Evolutionary conservation across 371 early-diverging fungal species (phyloP).

Genomic region (Circinella umbellata): DNA sequence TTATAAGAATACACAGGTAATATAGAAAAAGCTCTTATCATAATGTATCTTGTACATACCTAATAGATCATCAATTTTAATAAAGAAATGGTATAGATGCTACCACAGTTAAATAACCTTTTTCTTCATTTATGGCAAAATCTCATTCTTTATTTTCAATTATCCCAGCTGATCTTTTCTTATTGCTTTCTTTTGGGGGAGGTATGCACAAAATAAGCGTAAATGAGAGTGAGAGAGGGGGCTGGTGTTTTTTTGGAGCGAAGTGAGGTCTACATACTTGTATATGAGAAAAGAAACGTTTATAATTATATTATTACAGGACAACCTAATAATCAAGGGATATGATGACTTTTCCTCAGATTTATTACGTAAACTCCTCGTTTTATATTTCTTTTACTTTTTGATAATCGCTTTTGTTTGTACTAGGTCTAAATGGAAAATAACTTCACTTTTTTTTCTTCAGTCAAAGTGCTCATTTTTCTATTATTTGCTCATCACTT

Average conservation of each 20-base stretch:
- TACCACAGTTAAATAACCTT: not conserved
- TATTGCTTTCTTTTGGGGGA: no score
- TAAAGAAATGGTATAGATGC: not conserved
- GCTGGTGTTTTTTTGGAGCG: no score
- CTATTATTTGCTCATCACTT: no score
- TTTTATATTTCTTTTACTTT: not conserved
- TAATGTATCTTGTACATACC: constrained; percentile 7
- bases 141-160: not conserved
- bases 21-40: constrained; percentile 1
- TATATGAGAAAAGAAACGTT: not conserved
- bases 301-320: no score
- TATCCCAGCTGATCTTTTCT: no score
- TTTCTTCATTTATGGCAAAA: not conserved
- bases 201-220: not conserved
- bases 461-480: no score
- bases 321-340: not conserved
- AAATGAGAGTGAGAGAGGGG: not conserved
- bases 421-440: not conserved
- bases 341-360: not conserved
- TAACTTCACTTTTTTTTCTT: no score
- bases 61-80: not conserved
- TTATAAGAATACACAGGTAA: no score
- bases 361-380: constrained; percentile 4
- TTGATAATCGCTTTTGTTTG: not conserved
- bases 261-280: not conserved